Conservation (phyloP, 192 early-diverging fungal genomes). For the Thamnidium elegans region DNA sequence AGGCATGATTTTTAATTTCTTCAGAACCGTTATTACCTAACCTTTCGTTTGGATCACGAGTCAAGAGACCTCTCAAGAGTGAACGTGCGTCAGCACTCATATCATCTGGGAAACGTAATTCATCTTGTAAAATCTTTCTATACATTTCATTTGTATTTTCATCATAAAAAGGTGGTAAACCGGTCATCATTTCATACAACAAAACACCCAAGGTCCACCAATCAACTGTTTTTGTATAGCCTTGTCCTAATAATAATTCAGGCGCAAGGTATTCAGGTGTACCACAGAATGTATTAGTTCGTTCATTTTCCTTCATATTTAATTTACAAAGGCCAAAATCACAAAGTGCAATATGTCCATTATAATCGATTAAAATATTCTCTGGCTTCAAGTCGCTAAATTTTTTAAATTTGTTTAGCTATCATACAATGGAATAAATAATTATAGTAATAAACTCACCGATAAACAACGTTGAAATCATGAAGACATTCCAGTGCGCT, state of each 20-base stretch:
- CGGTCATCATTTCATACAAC: slow-evolving; percentile 88
- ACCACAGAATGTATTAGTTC: slow-evolving; percentile 94
- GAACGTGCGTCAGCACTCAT: slow-evolving; percentile 63
- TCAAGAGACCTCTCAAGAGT: slow-evolving; percentile 68
- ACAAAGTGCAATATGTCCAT: slow-evolving; percentile 90
- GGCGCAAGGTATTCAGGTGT: slow-evolving; percentile 98
- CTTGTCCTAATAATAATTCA: slow-evolving; percentile 81
- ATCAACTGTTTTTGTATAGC: slow-evolving; percentile 92
- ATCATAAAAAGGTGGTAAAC: slow-evolving; percentile 90
- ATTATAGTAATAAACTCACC: slow-evolving; percentile 37
- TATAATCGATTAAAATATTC: slow-evolving; percentile 92
- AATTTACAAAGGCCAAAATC: slow-evolving; percentile 95
- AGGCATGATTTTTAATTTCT: slow-evolving; percentile 92
- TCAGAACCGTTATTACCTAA: slow-evolving; percentile 84
- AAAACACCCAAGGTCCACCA: slow-evolving; percentile 97
- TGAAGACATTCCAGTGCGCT: slow-evolving; percentile 92
- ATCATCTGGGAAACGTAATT: slow-evolving; percentile 78
- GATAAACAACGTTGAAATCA: slow-evolving; percentile 83
- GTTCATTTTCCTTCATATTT: slow-evolving; percentile 91
- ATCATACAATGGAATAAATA: not conserved
- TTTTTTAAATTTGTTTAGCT: not conserved
- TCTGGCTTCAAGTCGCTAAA: slow-evolving; percentile 90
- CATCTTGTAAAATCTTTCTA: slow-evolving; percentile 89
- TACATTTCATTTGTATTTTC: slow-evolving; percentile 96
- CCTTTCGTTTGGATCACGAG: slow-evolving; percentile 76